phyloP scores from a whole-genome alignment of 2,329 filamentous ascomycete genomes.

The Trichoderma sp. region DNA sequence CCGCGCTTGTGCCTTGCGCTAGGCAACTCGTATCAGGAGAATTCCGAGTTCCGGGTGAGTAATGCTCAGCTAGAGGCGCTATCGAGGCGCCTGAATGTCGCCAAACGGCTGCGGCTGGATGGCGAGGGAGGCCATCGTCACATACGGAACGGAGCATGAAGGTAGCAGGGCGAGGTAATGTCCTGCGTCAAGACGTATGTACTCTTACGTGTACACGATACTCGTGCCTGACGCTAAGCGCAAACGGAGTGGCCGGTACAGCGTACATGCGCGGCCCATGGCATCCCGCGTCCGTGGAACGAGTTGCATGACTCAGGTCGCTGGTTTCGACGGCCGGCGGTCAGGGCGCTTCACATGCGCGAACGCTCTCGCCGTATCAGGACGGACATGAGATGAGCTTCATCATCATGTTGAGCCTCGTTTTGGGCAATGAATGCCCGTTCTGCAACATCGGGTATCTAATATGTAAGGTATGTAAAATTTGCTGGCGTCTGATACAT shows the following conservation, averaged over 20 bases:
- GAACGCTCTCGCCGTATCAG: neutral
- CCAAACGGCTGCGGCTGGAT: slow-evolving; percentile 13
- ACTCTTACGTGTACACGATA: too few species aligned
- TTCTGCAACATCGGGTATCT: too few species aligned
- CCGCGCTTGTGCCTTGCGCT: slow-evolving; percentile 3
- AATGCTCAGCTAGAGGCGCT: neutral
- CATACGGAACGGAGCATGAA: neutral
- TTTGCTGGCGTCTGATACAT: neutral
- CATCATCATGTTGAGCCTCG: slow-evolving; percentile 2
- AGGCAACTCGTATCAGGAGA: neutral
- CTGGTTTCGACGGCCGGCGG: slow-evolving; percentile 8
- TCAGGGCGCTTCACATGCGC: neutral
- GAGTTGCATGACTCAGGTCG: slow-evolving; percentile 15
- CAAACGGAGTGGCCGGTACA: neutral
- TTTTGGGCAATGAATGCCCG: slow-evolving; percentile 2
- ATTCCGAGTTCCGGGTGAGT: neutral
- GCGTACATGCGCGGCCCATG: neutral
- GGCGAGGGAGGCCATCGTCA: slow-evolving; percentile 14
- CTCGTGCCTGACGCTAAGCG: neutral
- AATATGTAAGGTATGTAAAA: too few species aligned
- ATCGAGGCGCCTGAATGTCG: neutral
- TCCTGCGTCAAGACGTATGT: neutral
- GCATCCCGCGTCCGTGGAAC: neutral
- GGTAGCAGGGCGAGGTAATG: slow-evolving; percentile 1
- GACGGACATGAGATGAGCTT: neutral